Conservation (phyloP, 2,329 filamentous ascomycete genomes). For the Aspergillus arachidicola region DNA sequence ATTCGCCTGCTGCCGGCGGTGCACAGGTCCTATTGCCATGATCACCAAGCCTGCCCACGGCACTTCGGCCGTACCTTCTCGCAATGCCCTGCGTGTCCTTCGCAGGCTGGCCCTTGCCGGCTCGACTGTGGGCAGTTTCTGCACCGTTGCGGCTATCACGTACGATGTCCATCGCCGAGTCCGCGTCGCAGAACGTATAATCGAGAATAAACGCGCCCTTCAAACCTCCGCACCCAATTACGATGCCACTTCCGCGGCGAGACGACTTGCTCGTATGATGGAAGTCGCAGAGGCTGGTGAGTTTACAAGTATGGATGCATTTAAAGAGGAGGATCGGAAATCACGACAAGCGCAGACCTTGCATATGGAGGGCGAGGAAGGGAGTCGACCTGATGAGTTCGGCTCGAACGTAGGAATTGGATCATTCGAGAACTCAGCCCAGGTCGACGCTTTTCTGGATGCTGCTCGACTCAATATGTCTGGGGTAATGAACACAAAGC, state of each 20-base stretch:
- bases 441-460: slow-evolving; percentile 10
- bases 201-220: slow-evolving; percentile 47
- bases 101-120: slow-evolving; percentile 38
- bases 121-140: slow-evolving; percentile 43
- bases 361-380: slow-evolving; percentile 2
- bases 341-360: slow-evolving; percentile 16
- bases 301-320: slow-evolving; percentile 42
- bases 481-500: neutral
- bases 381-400: neutral
- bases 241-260: slow-evolving; percentile 41
- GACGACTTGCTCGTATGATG: slow-evolving; percentile 43
- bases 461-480: neutral
- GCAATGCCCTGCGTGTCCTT: slow-evolving; percentile 47
- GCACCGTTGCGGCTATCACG: slow-evolving; percentile 43
- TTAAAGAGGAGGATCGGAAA: slow-evolving; percentile 31
- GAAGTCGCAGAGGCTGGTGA: slow-evolving; percentile 48
- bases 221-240: slow-evolving; percentile 46
- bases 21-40: slow-evolving; percentile 30
- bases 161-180: slow-evolving; percentile 47
- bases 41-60: slow-evolving; percentile 33
- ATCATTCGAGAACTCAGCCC: neutral
- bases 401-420: neutral
- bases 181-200: slow-evolving; percentile 43
- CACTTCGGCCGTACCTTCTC: slow-evolving; percentile 43
- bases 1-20: slow-evolving; percentile 30